A percentile compares a stretch with the other conserved stretches of the same genome.
These are phyloP conservation scores for Backusella sp. DNA, from an alignment of 192 early-diverging fungal species.

Conservation along the genomic window DNA sequence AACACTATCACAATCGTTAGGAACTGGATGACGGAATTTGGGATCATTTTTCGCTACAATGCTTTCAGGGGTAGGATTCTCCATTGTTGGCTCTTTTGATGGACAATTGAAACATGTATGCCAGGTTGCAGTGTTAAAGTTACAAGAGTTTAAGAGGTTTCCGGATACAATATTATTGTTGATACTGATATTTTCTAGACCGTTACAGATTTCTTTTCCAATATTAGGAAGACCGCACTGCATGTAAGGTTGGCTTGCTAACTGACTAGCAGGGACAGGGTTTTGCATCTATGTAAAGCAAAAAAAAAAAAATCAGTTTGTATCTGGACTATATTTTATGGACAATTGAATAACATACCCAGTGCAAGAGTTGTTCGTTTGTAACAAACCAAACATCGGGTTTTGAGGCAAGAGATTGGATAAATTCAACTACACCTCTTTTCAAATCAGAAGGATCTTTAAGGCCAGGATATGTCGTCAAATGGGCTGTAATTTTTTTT, in stretches of 20 bases:
- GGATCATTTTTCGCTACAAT: conserved; percentile 25
- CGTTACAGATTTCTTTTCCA: conserved; percentile 71
- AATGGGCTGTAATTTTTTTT: conserved; percentile 30
- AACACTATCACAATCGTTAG: conserved; percentile 61
- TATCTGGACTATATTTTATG: neutral
- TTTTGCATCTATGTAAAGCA: conserved; percentile 57
- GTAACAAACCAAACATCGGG: conserved; percentile 76
- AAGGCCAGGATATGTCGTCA: conserved; percentile 33
- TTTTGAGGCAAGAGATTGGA: conserved; percentile 48
- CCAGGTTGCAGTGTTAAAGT: conserved; percentile 47
- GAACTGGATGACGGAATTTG: conserved; percentile 44
- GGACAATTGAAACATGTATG: conserved; percentile 61
- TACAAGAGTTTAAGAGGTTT: conserved; percentile 41
- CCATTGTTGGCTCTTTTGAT: conserved; percentile 30
- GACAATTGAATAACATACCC: conserved; percentile 30
- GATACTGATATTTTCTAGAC: conserved; percentile 47
- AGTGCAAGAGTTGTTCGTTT: conserved; percentile 63
- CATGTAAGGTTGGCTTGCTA: conserved; percentile 67
- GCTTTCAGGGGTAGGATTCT: conserved; percentile 43
- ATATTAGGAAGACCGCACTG: conserved; percentile 54
- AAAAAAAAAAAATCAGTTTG: neutral
- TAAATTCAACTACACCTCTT: conserved; percentile 43
- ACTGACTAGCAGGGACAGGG: conserved; percentile 66
- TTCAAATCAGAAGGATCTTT: conserved; percentile 27
- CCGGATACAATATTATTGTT: conserved; percentile 36